phyloP scores from a whole-genome alignment of 1,284 basidiomycete species.

The Sanguinoderma infundibulare region DNA sequence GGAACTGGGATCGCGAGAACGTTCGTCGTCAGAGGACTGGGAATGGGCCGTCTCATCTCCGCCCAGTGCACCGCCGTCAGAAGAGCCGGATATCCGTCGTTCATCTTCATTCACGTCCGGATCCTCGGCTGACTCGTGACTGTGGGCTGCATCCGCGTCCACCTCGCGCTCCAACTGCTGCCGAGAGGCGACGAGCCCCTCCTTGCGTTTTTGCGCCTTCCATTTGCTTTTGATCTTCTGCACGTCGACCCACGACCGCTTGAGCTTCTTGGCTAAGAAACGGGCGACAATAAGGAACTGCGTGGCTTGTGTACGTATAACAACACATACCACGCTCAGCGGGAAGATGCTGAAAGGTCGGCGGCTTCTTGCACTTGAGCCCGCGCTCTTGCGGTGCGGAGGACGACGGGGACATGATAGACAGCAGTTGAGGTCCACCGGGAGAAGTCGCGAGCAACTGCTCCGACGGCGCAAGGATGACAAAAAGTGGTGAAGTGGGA shows the following conservation, averaged over 20 bases:
- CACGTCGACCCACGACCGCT: constrained; percentile 73
- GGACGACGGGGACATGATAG: background rate
- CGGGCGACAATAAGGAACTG: constrained; percentile 3
- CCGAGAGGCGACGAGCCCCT: constrained; percentile 42
- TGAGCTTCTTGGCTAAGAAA: constrained; percentile 67
- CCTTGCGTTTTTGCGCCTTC: constrained; percentile 73
- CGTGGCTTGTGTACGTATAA: background rate
- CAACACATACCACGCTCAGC: constrained; percentile 55
- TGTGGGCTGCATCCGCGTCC: constrained; percentile 18
- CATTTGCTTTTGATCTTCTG: constrained; percentile 79
- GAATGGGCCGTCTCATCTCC: constrained; percentile 21
- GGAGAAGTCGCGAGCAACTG: background rate
- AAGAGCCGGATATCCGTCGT: constrained; percentile 7
- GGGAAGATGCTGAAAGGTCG: constrained; percentile 73
- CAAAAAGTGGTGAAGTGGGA: background rate
- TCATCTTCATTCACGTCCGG: constrained; percentile 3
- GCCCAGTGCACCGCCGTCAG: constrained; percentile 11
- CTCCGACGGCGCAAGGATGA: background rate
- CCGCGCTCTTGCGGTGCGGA: constrained; percentile 13
- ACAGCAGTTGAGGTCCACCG: background rate
- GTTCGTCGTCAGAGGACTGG: constrained; percentile 15
- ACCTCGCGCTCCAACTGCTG: constrained; percentile 20
- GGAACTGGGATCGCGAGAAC: background rate
- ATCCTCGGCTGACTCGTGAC: constrained; percentile 11
- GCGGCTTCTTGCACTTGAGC: constrained; percentile 61